A percentile compares a stretch with the other conserved stretches of the same genome.
These are phyloP conservation scores for Globisporangium abappressorium DNA, from an alignment of 352 stramenopile species.

Conservation along the genomic window DNA sequence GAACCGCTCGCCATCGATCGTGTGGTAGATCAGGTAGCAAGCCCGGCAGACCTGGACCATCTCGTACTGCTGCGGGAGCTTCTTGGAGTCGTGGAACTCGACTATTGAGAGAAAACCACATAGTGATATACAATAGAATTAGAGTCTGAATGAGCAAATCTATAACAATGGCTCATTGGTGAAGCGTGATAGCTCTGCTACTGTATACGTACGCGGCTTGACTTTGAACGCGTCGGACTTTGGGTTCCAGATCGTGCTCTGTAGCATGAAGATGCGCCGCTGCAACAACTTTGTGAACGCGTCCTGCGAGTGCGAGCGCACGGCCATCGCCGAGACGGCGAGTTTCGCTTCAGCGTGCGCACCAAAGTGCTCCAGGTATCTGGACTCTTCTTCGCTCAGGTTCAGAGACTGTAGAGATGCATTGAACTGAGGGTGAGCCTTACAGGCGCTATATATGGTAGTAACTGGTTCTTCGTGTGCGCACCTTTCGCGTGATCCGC, in stretches of 20 bases:
- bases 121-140: background rate
- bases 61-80: constrained; percentile 45
- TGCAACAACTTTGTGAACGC: constrained; percentile 50
- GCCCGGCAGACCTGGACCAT: constrained; percentile 42
- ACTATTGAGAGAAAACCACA: constrained; percentile 25
- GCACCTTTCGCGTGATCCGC: constrained; percentile 61
- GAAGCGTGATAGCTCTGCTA: background rate
- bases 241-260: constrained; percentile 68
- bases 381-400: constrained; percentile 54
- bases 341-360: constrained; percentile 47
- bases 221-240: constrained; percentile 55
- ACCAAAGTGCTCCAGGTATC: constrained; percentile 53
- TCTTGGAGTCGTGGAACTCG: constrained; percentile 43
- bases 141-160: background rate
- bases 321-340: constrained; percentile 3
- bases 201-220: constrained; percentile 34
- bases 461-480: too few species aligned
- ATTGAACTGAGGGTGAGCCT: background rate
- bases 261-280: constrained; percentile 64
- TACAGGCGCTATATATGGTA: background rate
- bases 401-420: constrained; percentile 38
- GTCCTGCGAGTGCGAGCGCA: constrained; percentile 14
- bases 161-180: background rate
- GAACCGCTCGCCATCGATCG: constrained; percentile 42
- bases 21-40: constrained; percentile 54